phyloP scores from a whole-genome alignment of 2,329 filamentous ascomycete species.

The Herpotrichia juniperi region DNA sequence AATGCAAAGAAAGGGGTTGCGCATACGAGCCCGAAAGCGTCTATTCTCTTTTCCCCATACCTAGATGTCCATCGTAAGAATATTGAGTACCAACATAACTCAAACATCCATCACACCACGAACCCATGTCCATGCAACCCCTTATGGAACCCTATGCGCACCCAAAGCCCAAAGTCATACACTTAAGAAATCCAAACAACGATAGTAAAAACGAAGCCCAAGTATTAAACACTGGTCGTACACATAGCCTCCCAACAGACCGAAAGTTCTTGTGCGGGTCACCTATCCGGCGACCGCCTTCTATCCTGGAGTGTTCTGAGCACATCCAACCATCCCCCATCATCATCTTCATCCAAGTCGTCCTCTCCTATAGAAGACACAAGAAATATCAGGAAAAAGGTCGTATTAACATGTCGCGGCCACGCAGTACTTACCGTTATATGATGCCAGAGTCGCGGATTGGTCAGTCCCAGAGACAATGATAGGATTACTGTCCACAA shows the following conservation, averaged over 20 bases:
- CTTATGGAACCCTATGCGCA: background rate
- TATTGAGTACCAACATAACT: background rate
- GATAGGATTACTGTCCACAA: slow-evolving; percentile 43
- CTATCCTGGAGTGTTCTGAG: slow-evolving; percentile 33
- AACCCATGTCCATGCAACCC: background rate
- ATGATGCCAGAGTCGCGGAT: slow-evolving; percentile 21
- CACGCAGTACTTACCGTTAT: slow-evolving; percentile 43
- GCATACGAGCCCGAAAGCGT: no score
- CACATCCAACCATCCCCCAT: slow-evolving; percentile 39
- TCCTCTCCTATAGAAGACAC: slow-evolving; percentile 30
- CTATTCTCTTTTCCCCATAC: no score
- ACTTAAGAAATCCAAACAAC: background rate
- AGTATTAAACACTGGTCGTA: slow-evolving; percentile 22
- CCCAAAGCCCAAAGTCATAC: background rate
- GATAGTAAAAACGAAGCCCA: slow-evolving; percentile 2
- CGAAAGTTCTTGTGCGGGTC: slow-evolving; percentile 10
- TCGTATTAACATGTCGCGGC: slow-evolving; percentile 32
- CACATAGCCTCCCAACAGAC: slow-evolving; percentile 18
- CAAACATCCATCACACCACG: background rate
- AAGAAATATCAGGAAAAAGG: slow-evolving; percentile 36
- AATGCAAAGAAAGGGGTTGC: no score
- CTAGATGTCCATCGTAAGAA: background rate
- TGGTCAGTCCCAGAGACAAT: slow-evolving; percentile 33
- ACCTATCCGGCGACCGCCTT: slow-evolving; percentile 20
- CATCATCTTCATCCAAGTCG: slow-evolving; percentile 26